Evolutionary conservation across 208 protist genomes (phyloP), one percentile per base, ranked within the genome.

Genomic region (Naegleria fowleri): DNA sequence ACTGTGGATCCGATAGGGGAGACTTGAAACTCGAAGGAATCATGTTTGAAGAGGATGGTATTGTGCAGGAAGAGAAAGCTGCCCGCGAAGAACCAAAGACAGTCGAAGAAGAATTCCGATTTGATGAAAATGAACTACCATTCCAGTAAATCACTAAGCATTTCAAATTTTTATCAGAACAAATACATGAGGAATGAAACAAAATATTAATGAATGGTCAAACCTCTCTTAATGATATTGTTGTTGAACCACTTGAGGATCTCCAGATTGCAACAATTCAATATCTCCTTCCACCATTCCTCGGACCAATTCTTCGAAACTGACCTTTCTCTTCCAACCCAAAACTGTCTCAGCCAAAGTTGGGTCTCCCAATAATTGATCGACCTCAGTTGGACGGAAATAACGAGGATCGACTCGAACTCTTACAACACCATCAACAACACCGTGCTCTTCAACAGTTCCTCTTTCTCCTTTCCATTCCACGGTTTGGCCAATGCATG

Each of bases 361-460:
- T 36, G 97, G 95, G 93, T 98, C 93, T 88, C 98, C 98, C 5
- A 98, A 93, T 5, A 99, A 95, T 19, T 96, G 93, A 43, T 98
- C 97, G 33, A 99, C 97, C 93, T 99, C 97, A n/a, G 97, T 96
- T 75, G 97, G 98, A 83, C 98, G 95, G 95, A 98, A 99, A 92
- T 98, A 98, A 38, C 91, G 86, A 19, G 92, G 89, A 92, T 97
- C 95, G 36, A 98, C 92, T 15, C 91, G 52, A 36, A 98, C 94
- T 67, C 96, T 90, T 1, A 91, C 79, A 22, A 90, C 88, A 55
- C 51, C 38, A 15, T 76, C 36, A 90, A 93, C 93, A n/a, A 94
- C 92, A 90, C 96, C 97, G n/a, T 97, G 92, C 92, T 98, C 97
- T 13, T 98, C 91, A 6, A 96, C 55, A 25, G 48, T 89, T 41